These are phyloP conservation scores for Nemania bipapillata DNA, from an alignment of 2,329 filamentous ascomycete genomes.

Conservation along the genomic window DNA sequence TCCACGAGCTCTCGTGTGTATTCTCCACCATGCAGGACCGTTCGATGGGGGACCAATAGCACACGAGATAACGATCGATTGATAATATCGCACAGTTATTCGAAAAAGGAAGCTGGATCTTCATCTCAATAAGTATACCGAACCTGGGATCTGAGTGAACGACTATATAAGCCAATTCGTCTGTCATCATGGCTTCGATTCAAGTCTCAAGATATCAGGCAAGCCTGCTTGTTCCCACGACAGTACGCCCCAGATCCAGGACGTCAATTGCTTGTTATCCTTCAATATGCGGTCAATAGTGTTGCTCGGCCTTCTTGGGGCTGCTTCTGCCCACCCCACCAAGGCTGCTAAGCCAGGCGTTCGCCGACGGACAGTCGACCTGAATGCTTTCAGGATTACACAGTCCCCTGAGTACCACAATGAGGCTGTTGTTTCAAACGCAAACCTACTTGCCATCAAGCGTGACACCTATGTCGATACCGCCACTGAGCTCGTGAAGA, in stretches of 20 bases:
- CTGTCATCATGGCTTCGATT: constrained; percentile 33
- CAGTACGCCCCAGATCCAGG: constrained; percentile 20
- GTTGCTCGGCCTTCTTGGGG: constrained; percentile 51
- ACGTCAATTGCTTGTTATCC: constrained; percentile 32
- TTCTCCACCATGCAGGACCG: constrained; percentile 26
- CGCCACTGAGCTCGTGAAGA: constrained; percentile 59
- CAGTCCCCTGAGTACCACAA: constrained; percentile 50
- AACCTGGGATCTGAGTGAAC: neutral
- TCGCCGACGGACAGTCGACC: constrained; percentile 50
- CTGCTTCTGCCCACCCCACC: constrained; percentile 48
- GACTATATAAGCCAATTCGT: constrained; percentile 42
- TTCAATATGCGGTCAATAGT: constrained; percentile 49
- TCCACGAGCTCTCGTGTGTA: constrained; percentile 27
- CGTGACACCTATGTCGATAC: constrained; percentile 57
- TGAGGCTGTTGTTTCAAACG: constrained; percentile 42
- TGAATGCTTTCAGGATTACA: constrained; percentile 51
- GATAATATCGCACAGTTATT: constrained; percentile 41
- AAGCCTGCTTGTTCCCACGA: constrained; percentile 26
- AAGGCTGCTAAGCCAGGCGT: constrained; percentile 44
- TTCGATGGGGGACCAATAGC: constrained; percentile 9
- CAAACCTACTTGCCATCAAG: constrained; percentile 45
- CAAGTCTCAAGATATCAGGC: constrained; percentile 39
- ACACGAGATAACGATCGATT: constrained; percentile 39
- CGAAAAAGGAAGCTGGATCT: constrained; percentile 49
- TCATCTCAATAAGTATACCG: neutral